phyloP scores from a whole-genome alignment of 2,329 filamentous ascomycete species.

The Exophiala sideris region DNA sequence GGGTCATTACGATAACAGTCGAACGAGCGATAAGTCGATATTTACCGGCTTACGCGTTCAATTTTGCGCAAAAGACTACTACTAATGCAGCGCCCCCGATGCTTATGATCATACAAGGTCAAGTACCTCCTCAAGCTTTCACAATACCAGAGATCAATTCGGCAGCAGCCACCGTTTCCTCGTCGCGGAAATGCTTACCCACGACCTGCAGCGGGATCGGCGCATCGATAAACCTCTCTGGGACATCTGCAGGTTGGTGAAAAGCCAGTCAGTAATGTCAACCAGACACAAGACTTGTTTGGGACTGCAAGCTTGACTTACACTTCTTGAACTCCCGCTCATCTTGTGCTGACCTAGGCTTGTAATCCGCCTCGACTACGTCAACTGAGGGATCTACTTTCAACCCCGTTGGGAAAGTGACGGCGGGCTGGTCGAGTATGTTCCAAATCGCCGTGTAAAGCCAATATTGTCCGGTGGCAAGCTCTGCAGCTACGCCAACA shows the following conservation, averaged over 20 bases:
- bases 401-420: conserved; percentile 55
- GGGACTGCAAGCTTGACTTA: conserved; percentile 26
- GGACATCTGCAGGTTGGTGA: conserved; percentile 31
- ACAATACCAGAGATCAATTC: conserved; percentile 9
- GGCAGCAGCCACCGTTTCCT: conserved; percentile 38
- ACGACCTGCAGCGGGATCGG: conserved; percentile 55
- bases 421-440: conserved; percentile 62
- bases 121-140: background rate
- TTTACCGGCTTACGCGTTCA: no score
- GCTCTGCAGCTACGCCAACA: conserved; percentile 51
- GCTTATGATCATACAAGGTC: no score
- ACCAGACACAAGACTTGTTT: background rate
- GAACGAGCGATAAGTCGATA: no score
- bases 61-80: no score
- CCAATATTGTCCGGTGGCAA: conserved; percentile 57
- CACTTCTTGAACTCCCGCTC: conserved; percentile 40
- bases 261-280: conserved; percentile 17
- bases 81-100: no score
- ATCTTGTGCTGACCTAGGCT: conserved; percentile 38
- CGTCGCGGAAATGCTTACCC: conserved; percentile 52
- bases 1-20: no score
- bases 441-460: conserved; percentile 67
- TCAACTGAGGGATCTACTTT: conserved; percentile 34
- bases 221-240: conserved; percentile 47
- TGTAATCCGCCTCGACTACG: background rate